phyloP scores from a whole-genome alignment of 148 eudicot genomes.

The Rhododendron kiyosumense region DNA sequence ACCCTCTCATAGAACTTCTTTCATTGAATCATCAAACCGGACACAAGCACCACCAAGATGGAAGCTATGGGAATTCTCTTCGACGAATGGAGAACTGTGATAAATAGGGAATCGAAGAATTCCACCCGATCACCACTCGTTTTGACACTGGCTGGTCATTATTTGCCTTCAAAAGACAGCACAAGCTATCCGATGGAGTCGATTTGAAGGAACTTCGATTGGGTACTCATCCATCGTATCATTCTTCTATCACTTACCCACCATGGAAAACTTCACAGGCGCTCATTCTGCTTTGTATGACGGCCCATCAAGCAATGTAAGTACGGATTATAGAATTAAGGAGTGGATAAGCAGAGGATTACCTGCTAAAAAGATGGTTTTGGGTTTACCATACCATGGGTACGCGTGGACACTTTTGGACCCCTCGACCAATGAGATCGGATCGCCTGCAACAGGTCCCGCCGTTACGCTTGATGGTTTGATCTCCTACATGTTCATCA shows the following conservation, averaged over 20 bases:
- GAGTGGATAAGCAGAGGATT: conserved; percentile 35
- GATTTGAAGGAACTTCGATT: conserved; percentile 28
- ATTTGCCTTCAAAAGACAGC: neutral
- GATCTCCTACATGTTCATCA: conserved; percentile 24
- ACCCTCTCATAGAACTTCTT: conserved; percentile 20
- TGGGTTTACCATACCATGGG: conserved; percentile 37
- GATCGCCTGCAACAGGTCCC: conserved; percentile 29
- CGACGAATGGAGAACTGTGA: conserved; percentile 32
- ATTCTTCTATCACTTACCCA: conserved; percentile 29
- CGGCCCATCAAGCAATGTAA: conserved; percentile 30
- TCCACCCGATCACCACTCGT: neutral
- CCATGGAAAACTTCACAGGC: conserved; percentile 18
- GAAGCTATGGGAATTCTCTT: conserved; percentile 20
- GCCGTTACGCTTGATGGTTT: conserved; percentile 32
- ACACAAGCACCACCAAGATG: neutral
- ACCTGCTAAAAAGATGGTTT: conserved; percentile 24
- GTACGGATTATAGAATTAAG: conserved; percentile 30
- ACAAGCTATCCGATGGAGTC: conserved; percentile 24
- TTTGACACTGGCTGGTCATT: conserved; percentile 16
- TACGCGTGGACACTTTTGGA: conserved; percentile 33
- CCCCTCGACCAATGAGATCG: conserved; percentile 14
- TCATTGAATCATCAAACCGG: conserved; percentile 35
- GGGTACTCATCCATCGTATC: conserved; percentile 27
- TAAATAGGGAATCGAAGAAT: conserved; percentile 3
- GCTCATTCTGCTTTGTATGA: conserved; percentile 40